phyloP scores from a whole-genome alignment of 192 early-diverging fungal genomes.

The Coemansia sp. region DNA sequence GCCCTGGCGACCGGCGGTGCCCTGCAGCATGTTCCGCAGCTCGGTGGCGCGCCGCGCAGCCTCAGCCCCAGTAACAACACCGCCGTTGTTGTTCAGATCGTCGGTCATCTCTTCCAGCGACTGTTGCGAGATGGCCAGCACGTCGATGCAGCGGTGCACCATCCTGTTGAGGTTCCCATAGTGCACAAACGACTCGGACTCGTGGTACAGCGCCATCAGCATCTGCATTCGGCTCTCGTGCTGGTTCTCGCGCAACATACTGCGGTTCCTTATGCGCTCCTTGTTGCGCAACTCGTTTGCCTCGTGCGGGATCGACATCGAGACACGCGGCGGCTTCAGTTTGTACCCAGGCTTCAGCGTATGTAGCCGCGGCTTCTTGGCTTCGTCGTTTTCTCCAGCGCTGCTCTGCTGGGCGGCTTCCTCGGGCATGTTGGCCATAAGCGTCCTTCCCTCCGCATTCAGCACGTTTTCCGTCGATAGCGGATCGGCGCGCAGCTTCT shows the following conservation, averaged over 20 bases:
- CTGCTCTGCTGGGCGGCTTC: background rate
- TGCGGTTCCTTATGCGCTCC: conserved; percentile 38
- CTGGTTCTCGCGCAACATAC: conserved; percentile 9
- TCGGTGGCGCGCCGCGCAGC: conserved; percentile 25
- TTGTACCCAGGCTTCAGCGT: conserved; percentile 20
- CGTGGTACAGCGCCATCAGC: conserved; percentile 51
- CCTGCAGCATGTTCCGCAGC: conserved; percentile 44
- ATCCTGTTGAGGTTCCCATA: conserved; percentile 41
- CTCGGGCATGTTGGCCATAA: conserved; percentile 25
- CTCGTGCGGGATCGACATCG: conserved; percentile 27
- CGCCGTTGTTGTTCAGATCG: conserved; percentile 24
- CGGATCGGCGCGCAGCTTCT: conserved; percentile 40
- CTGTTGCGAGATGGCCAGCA: conserved; percentile 24
- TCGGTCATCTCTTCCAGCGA: conserved; percentile 42
- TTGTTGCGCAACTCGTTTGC: conserved; percentile 31
- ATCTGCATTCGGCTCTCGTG: conserved; percentile 46
- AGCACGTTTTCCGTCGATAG: conserved; percentile 55
- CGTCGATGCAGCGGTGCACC: conserved; percentile 19
- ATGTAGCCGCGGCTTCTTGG: background rate
- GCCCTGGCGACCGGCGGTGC: conserved; percentile 48
- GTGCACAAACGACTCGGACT: conserved; percentile 38
- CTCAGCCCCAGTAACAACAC: conserved; percentile 18
- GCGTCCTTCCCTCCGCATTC: conserved; percentile 49
- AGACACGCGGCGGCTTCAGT: conserved; percentile 42
- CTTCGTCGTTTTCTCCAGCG: background rate